Conservation (phyloP, 805 yeast species). For the Candida vaughaniae region DNA sequence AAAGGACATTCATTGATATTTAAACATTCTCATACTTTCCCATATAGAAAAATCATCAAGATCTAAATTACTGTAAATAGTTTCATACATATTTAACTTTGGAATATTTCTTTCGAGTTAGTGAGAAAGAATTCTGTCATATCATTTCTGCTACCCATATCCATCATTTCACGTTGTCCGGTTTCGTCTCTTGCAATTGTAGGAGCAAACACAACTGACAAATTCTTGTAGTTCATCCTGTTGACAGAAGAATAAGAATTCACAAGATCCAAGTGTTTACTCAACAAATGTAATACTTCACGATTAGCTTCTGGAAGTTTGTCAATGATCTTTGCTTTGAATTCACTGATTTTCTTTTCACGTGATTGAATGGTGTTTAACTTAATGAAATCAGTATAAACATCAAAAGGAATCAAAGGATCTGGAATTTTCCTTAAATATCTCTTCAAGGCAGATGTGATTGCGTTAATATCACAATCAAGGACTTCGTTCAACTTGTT, state of each 20-base stretch:
- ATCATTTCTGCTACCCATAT: constrained; percentile 77
- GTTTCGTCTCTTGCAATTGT: constrained; percentile 76
- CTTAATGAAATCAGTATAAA: constrained; percentile 65
- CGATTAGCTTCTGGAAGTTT: constrained; percentile 69
- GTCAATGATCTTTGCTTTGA: constrained; percentile 43
- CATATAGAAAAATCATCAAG: too few relatives aligned
- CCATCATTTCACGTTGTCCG: constrained; percentile 80
- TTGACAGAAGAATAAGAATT: constrained; percentile 53
- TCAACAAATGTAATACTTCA: constrained; percentile 52
- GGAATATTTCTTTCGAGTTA: constrained; percentile 29
- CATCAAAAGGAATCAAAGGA: constrained; percentile 72
- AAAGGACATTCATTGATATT: constrained; percentile 52
- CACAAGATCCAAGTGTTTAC: constrained; percentile 65
- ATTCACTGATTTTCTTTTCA: constrained; percentile 37
- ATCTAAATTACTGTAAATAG: too few relatives aligned
- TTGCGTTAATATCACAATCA: constrained; percentile 76
- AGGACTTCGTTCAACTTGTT: constrained; percentile 29
- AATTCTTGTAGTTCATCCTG: constrained; percentile 79
- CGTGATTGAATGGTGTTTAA: constrained; percentile 28
- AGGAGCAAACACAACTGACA: constrained; percentile 94
- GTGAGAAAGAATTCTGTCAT: constrained; percentile 70
- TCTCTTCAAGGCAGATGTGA: constrained; percentile 82
- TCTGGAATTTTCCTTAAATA: constrained; percentile 82
- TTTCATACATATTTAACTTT: neutral
- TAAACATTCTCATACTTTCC: too few relatives aligned